A percentile compares a stretch with the other conserved stretches of the same genome.
phyloP scores from a whole-genome alignment of 257 asterid species.

The Solanum chiquidenum region DNA sequence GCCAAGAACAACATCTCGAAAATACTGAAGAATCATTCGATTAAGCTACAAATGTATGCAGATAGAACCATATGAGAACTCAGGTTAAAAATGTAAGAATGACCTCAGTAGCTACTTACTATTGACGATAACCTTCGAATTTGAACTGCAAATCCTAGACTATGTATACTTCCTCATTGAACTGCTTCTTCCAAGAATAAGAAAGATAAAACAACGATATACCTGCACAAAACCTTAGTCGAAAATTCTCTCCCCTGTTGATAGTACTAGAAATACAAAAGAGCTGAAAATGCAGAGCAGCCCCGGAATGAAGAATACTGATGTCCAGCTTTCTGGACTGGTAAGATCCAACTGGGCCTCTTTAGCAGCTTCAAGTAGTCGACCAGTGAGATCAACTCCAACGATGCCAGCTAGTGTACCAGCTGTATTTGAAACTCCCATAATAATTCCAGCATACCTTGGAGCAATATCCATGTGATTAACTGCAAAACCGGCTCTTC shows the following conservation, averaged over 20 bases:
- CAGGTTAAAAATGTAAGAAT: not conserved
- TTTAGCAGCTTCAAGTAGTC: slow-evolving; percentile 82
- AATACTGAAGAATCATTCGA: not conserved
- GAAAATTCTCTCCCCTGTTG: slow-evolving; percentile 90
- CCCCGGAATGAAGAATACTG: slow-evolving; percentile 73
- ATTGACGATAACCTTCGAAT: not conserved
- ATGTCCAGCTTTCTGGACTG: slow-evolving; percentile 76
- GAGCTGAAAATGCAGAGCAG: slow-evolving; percentile 71
- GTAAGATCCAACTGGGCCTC: slow-evolving; percentile 55
- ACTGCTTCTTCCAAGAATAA: not conserved
- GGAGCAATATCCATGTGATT: slow-evolving; percentile 98
- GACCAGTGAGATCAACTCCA: slow-evolving; percentile 86
- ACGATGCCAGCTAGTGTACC: slow-evolving; percentile 89
- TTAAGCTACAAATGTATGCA: not conserved
- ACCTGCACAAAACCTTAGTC: slow-evolving; percentile 34
- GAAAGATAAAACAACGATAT: not conserved
- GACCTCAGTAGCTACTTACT: not conserved
- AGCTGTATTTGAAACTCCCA: slow-evolving; percentile 95
- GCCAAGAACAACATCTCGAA: not conserved
- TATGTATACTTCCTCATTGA: not conserved
- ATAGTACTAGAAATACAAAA: slow-evolving; percentile 47
- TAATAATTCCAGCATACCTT: slow-evolving; percentile 82
- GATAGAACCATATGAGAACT: not conserved
- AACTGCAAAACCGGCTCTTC: slow-evolving; percentile 95
- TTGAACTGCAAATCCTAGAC: not conserved